phyloP scores from a whole-genome alignment of 208 protist species.

The Leishmania major region DNA sequence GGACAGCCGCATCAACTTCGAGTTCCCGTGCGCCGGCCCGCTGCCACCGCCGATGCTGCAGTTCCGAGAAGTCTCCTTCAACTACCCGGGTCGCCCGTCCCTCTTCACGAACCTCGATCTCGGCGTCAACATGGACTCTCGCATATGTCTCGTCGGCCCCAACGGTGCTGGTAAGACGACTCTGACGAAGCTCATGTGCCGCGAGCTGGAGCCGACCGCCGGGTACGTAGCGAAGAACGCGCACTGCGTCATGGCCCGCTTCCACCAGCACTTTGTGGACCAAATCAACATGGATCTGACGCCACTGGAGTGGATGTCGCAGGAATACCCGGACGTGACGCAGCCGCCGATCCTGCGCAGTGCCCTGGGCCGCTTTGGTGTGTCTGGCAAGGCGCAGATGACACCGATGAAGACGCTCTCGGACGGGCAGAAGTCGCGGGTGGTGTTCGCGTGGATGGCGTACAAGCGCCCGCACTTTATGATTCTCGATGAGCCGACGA shows the following conservation, averaged over 20 bases:
- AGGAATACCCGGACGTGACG: slow-evolving; percentile 91
- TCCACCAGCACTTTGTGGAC: slow-evolving; percentile 97
- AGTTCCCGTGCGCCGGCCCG: slow-evolving; percentile 78
- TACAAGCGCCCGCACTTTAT: slow-evolving; percentile 96
- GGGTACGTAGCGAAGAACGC: slow-evolving; percentile 93
- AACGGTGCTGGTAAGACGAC: slow-evolving; percentile 98
- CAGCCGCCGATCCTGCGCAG: slow-evolving; percentile 90
- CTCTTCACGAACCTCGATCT: slow-evolving; percentile 94
- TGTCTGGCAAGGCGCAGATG: slow-evolving; percentile 91
- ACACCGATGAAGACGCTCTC: slow-evolving; percentile 93
- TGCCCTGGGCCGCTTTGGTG: slow-evolving; percentile 94
- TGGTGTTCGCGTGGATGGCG: slow-evolving; percentile 96
- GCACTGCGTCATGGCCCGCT: slow-evolving; percentile 94
- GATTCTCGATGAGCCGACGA: slow-evolving; percentile 98
- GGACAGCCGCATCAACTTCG: slow-evolving; percentile 85
- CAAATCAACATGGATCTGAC: slow-evolving; percentile 93
- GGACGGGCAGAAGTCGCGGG: slow-evolving; percentile 97
- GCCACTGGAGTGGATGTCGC: slow-evolving; percentile 95
- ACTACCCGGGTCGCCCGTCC: slow-evolving; percentile 85
- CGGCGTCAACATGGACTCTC: slow-evolving; percentile 94
- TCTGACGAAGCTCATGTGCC: slow-evolving; percentile 95
- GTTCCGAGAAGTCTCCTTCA: slow-evolving; percentile 93
- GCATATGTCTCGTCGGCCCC: slow-evolving; percentile 96
- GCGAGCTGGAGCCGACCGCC: slow-evolving; percentile 88
- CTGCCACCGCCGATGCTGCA: slow-evolving; percentile 94